Evolutionary conservation across 768 basidiomycete species (phyloP).

Genomic region (Tephrocybe sp.): DNA sequence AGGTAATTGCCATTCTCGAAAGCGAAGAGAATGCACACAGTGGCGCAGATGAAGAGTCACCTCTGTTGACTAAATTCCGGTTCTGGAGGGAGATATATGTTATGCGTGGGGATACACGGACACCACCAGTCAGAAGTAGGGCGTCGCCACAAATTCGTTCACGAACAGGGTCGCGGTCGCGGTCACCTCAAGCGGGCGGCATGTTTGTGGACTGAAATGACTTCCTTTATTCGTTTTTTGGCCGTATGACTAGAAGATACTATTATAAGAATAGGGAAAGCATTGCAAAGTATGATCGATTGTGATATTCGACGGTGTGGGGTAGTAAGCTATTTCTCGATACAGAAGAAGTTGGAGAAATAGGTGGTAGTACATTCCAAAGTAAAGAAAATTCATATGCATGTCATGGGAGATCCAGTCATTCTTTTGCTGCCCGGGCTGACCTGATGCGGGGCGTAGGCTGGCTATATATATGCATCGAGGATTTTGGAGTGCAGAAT

Average conservation of each 20-base stretch:
- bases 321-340: too few relatives aligned
- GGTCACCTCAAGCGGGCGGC: conserved; percentile 26
- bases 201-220: conserved; percentile 30
- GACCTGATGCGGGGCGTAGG: conserved; percentile 8
- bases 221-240: not conserved
- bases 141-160: conserved; percentile 10
- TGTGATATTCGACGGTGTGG: too few relatives aligned
- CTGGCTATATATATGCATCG: conserved; percentile 23
- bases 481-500: conserved; percentile 37
- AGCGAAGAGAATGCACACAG: conserved; percentile 38
- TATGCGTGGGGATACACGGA: conserved; percentile 25
- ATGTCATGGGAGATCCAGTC: not conserved
- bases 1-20: conserved; percentile 43
- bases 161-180: conserved; percentile 13
- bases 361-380: not conserved
- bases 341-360: too few relatives aligned
- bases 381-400: not conserved
- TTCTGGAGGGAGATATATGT: conserved; percentile 39
- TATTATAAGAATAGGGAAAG: too few relatives aligned
- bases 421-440: conserved; percentile 12
- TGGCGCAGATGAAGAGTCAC: conserved; percentile 30
- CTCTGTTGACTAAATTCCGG: conserved; percentile 36
- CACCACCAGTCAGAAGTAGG: conserved; percentile 7
- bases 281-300: too few relatives aligned
- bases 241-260: not conserved